Evolutionary conservation across 768 basidiomycete genomes (phyloP), one percentile per base, ranked within the genome.

Genomic region (Panaeolus papilionaceus): DNA sequence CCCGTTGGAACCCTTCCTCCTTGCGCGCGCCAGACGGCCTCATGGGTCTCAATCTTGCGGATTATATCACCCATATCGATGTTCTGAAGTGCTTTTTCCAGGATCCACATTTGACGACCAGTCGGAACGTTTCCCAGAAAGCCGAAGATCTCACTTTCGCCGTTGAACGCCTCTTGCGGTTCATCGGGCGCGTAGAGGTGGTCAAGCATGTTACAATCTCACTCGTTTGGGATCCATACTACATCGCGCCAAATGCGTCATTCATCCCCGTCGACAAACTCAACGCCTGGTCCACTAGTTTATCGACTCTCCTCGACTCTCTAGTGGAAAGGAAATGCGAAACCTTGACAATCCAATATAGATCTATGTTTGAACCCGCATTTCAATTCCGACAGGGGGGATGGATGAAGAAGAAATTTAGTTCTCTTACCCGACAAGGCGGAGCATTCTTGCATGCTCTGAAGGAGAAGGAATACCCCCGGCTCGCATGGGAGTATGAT

Each of bases 211-310:
- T 64, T 9, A 69, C 71, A 33, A 70, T 74, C 18, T 74, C 71
- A 44, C 71, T 74, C 51, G 64, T 74, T 16, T 73, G 72, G 71
- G 72, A 74, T 47, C 68, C 71, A 18, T 74, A 72, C 39, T 72
- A 67, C 42, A 58, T 71, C 42, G 28, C 63, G 7, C 64, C 65
- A 11, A 65, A 69, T 18, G 49, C 63, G 3, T 47, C 67, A 2
- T 45, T 66, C 11, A 64, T 70, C 12, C 70, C 71, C 10, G 39
- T 72, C 12, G 12, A 47, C 6, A 71, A 74, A 45, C 63, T 73
- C 23, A 69, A 67, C 26, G 65, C 63, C 23, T 74, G 73, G 73
- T 54, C 67, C 23, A 58, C 66, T 38, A 38, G 69, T 4, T 68
- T 74, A 14, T 65, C 67, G 8, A 51, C 61, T 28, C 58, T 74